phyloP scores from a whole-genome alignment of 495 filamentous ascomycete genomes.

The Aspergillus wentii region DNA sequence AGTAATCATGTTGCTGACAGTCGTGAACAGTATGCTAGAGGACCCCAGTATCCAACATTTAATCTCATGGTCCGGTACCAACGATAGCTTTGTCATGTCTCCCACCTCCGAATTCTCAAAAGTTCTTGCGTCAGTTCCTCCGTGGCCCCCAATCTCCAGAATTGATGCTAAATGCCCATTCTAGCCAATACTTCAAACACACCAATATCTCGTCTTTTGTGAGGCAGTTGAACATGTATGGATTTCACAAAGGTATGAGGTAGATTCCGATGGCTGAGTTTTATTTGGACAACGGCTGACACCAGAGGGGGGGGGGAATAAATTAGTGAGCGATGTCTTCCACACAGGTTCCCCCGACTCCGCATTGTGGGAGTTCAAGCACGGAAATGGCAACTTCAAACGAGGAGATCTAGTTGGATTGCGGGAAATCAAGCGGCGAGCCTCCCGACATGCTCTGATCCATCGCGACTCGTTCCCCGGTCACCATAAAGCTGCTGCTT shows the following conservation, averaged over 20 bases:
- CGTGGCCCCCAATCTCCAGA: slow-evolving; percentile 7
- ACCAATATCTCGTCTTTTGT: slow-evolving; percentile 99
- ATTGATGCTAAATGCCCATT: slow-evolving; percentile 18
- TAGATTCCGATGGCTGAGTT: background rate
- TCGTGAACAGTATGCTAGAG: slow-evolving; percentile 78
- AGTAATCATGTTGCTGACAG: slow-evolving; percentile 7
- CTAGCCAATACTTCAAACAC: slow-evolving; percentile 94
- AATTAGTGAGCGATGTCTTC: slow-evolving; percentile 93
- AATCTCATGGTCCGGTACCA: slow-evolving; percentile 89
- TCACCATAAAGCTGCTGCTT: slow-evolving; percentile 63
- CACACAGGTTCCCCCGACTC: slow-evolving; percentile 95
- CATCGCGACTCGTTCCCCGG: slow-evolving; percentile 88
- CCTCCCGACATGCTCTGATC: slow-evolving; percentile 92
- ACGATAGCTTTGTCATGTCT: slow-evolving; percentile 98
- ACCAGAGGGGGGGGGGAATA: background rate
- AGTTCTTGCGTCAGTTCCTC: slow-evolving; percentile 77
- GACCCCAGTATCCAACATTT: slow-evolving; percentile 88
- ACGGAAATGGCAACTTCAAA: slow-evolving; percentile 96
- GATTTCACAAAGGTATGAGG: slow-evolving; percentile 94
- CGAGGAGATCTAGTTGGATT: slow-evolving; percentile 87
- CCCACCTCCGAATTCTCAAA: slow-evolving; percentile 97
- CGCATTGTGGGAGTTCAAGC: slow-evolving; percentile 97
- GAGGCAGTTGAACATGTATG: slow-evolving; percentile 98
- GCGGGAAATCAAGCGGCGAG: slow-evolving; percentile 92
- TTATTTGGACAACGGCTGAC: too few relatives aligned